Conservation (phyloP, 2,329 filamentous ascomycete species). For the Arthroderma sp. region DNA sequence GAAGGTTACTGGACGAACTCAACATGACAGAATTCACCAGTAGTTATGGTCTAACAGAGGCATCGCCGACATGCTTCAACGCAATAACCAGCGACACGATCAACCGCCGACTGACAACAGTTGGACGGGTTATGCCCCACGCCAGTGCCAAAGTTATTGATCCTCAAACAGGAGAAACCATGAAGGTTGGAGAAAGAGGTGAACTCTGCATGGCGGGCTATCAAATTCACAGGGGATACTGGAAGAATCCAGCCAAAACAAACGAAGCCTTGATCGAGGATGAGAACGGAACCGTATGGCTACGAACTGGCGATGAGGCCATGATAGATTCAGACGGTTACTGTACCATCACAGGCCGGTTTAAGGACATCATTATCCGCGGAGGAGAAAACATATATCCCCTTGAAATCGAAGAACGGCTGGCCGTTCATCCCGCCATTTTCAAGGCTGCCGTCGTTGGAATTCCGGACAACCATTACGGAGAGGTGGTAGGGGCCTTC, state of each 20-base stretch:
- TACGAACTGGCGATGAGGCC: conserved; percentile 50
- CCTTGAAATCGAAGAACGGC: conserved; percentile 60
- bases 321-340: conserved; percentile 46
- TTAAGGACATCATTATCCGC: conserved; percentile 69
- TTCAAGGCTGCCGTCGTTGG: conserved; percentile 56
- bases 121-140: conserved; percentile 65
- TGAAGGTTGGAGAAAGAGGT: conserved; percentile 54
- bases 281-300: conserved; percentile 44
- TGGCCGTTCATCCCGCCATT: conserved; percentile 51
- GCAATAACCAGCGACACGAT: conserved; percentile 61
- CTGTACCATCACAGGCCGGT: conserved; percentile 59
- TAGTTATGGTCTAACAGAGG: conserved; percentile 62
- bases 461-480: conserved; percentile 56
- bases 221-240: conserved; percentile 50
- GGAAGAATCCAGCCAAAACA: conserved; percentile 61
- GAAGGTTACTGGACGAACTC: conserved; percentile 54
- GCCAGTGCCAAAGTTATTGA: conserved; percentile 66
- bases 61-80: conserved; percentile 69
- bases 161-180: conserved; percentile 43
- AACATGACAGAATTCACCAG: conserved; percentile 63
- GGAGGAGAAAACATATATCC: conserved; percentile 64
- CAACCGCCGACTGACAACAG: conserved; percentile 53
- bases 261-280: conserved; percentile 57
- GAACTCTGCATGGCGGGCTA: conserved; percentile 71
- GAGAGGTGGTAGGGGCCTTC: conserved; percentile 59